Conservation (phyloP, 306 rosid genomes). For the Morella rubra region DNA sequence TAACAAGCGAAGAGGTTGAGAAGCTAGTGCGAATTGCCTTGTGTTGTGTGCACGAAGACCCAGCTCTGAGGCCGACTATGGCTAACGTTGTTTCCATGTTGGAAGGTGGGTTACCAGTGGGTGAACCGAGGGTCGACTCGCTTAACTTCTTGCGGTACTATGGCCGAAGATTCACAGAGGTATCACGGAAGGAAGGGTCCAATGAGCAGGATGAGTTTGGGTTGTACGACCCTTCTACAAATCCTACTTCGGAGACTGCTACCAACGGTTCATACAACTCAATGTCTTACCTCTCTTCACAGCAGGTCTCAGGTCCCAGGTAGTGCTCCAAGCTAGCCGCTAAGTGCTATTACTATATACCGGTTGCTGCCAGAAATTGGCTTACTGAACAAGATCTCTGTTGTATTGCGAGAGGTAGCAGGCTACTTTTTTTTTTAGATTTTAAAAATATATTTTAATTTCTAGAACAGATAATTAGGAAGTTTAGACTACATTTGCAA, state of each 20-base stretch:
- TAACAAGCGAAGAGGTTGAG: constrained; percentile 57
- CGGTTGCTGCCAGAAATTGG: too few species aligned
- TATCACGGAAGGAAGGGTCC: constrained; percentile 43
- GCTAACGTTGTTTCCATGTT: constrained; percentile 68
- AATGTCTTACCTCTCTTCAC: constrained; percentile 66
- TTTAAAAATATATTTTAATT: too few species aligned
- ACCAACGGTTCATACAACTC: constrained; percentile 31
- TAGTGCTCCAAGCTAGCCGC: constrained; percentile 25
- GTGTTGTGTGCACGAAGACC: constrained; percentile 95
- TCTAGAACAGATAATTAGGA: too few species aligned
- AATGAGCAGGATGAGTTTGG: constrained; percentile 6
- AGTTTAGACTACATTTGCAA: too few species aligned
- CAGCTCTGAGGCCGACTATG: constrained; percentile 73
- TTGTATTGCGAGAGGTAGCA: too few species aligned
- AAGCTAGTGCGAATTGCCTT: constrained; percentile 69
- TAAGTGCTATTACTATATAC: too few species aligned
- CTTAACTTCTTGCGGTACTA: constrained; percentile 73
- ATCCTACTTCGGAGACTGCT: constrained; percentile 22
- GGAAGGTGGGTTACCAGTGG: constrained; percentile 68
- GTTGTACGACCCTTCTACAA: constrained; percentile 22
- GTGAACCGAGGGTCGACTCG: constrained; percentile 68
- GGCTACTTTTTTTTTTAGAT: too few species aligned
- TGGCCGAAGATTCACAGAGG: constrained; percentile 73
- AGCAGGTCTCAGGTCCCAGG: constrained; percentile 83
- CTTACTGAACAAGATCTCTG: too few species aligned